These are phyloP conservation scores for Ascomycota sp. DNA, from an alignment of 2,329 filamentous ascomycete genomes.

Conservation along the genomic window DNA sequence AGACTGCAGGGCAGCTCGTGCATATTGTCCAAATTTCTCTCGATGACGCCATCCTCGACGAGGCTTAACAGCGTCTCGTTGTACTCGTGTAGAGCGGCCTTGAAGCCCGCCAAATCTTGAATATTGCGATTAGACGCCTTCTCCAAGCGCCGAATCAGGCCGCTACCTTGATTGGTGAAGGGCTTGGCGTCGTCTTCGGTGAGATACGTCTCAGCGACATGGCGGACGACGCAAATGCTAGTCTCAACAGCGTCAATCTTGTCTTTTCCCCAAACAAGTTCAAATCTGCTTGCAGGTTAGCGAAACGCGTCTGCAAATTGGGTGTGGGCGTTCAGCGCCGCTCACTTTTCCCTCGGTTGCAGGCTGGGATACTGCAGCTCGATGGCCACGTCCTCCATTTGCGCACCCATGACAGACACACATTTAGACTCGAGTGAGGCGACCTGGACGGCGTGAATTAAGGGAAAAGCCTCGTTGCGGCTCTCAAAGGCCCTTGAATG, in stretches of 20 bases:
- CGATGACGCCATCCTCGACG: slow-evolving; percentile 49
- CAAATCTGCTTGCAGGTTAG: slow-evolving; percentile 14
- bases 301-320: neutral
- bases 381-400: slow-evolving; percentile 35
- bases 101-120: slow-evolving; percentile 46
- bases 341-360: slow-evolving; percentile 45
- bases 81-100: slow-evolving; percentile 52
- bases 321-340: neutral
- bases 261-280: slow-evolving; percentile 60
- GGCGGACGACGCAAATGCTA: slow-evolving; percentile 48
- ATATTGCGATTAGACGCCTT: slow-evolving; percentile 50
- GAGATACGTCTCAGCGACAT: slow-evolving; percentile 58
- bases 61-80: slow-evolving; percentile 49
- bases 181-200: slow-evolving; percentile 44
- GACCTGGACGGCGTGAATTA: slow-evolving; percentile 39
- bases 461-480: slow-evolving; percentile 18
- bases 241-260: slow-evolving; percentile 59
- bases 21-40: slow-evolving; percentile 47
- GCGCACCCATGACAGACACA: slow-evolving; percentile 26
- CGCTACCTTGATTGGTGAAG: slow-evolving; percentile 52
- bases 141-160: slow-evolving; percentile 58
- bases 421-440: slow-evolving; percentile 29
- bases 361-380: slow-evolving; percentile 70
- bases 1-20: slow-evolving; percentile 51
- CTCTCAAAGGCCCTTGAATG: slow-evolving; percentile 25